These are phyloP conservation scores for Rhodocollybia butyracea DNA, from an alignment of 768 basidiomycete species.

Conservation along the genomic window DNA sequence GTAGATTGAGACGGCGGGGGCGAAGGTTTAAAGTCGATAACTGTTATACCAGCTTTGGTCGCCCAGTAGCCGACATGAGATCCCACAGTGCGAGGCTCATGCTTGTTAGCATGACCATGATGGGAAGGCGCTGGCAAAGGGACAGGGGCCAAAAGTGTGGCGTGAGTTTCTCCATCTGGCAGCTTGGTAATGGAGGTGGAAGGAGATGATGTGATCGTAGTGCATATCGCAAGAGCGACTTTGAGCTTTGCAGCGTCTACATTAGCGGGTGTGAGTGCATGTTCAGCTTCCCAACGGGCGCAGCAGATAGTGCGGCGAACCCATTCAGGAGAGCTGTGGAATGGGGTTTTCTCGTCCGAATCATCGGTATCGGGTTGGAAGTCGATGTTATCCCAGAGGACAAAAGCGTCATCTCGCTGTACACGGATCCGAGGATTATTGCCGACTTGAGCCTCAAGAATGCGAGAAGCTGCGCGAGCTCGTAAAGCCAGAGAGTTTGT, in stretches of 20 bases:
- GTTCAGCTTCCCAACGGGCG: constrained; percentile 69
- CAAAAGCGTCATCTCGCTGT: constrained; percentile 79
- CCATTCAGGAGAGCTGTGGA: constrained; percentile 70
- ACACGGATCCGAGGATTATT: constrained; percentile 78
- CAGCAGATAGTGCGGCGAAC: constrained; percentile 82
- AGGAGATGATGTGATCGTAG: constrained; percentile 29
- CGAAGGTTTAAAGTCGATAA: constrained; percentile 53
- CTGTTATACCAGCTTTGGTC: constrained; percentile 51
- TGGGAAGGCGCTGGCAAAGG: constrained; percentile 60
- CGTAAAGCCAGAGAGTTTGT: constrained; percentile 72
- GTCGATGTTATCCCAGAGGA: constrained; percentile 72
- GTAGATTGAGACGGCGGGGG: constrained; percentile 17
- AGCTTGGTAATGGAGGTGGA: constrained; percentile 24
- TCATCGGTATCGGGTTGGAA: constrained; percentile 39
- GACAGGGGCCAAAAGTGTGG: constrained; percentile 45
- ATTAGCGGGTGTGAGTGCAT: constrained; percentile 26
- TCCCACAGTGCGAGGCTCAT: constrained; percentile 65
- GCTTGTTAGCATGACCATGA: constrained; percentile 44
- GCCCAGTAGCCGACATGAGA: constrained; percentile 68
- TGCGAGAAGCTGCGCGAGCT: constrained; percentile 83
- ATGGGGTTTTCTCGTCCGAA: constrained; percentile 18
- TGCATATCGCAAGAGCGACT: constrained; percentile 60
- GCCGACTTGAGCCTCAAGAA: constrained; percentile 85
- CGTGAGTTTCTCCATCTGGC: constrained; percentile 20
- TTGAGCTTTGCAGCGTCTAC: constrained; percentile 21